A percentile compares a stretch with the other conserved stretches of the same genome.
These are phyloP conservation scores for Rhodomyrtus tomentosa DNA, from an alignment of 345 rosid genomes.

Conservation along the genomic window DNA sequence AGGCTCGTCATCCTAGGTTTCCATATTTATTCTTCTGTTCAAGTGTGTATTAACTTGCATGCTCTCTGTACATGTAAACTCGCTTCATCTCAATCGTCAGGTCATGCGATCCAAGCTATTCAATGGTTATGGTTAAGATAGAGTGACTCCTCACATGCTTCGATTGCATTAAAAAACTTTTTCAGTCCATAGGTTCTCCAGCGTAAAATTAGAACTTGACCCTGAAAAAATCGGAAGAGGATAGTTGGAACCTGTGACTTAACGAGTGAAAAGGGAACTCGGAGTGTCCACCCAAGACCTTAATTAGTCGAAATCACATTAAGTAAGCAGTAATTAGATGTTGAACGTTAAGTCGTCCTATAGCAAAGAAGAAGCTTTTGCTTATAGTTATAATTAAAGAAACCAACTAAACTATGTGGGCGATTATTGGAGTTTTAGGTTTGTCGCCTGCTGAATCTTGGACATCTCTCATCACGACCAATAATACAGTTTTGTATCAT, in stretches of 20 bases:
- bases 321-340: too few relatives aligned
- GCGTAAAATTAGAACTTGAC: background rate
- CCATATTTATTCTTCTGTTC: background rate
- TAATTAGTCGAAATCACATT: background rate
- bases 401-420: background rate
- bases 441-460: background rate
- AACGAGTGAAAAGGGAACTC: background rate
- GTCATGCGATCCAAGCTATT: background rate
- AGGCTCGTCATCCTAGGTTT: background rate
- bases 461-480: background rate
- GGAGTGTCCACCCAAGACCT: background rate
- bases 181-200: background rate
- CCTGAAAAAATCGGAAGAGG: background rate
- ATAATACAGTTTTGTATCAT: background rate
- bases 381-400: background rate
- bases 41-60: background rate
- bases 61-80: background rate
- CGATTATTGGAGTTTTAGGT: background rate
- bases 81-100: background rate
- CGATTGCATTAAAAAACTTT: background rate
- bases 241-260: accelerated
- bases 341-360: background rate
- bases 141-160: background rate
- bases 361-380: background rate
- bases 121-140: too few relatives aligned